Conservation (phyloP, 2,329 filamentous ascomycete genomes). For the Neocatenulostroma microsporum region DNA sequence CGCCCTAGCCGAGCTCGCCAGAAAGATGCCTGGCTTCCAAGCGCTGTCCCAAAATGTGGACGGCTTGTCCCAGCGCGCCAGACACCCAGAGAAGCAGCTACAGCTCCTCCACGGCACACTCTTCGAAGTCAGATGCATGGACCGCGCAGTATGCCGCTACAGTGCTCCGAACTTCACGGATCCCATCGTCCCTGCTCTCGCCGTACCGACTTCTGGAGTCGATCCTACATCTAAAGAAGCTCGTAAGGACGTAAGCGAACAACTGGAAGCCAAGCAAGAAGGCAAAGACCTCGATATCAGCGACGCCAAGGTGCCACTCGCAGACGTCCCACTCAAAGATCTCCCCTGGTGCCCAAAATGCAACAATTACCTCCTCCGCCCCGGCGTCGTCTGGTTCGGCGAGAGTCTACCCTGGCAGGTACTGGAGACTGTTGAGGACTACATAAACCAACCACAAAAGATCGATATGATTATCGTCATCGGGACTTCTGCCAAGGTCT, state of each 20-base stretch:
- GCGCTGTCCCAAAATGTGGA: constrained; percentile 86
- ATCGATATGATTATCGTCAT: constrained; percentile 81
- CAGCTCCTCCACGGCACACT: constrained; percentile 74
- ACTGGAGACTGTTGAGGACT: constrained; percentile 55
- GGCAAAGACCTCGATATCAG: constrained; percentile 49
- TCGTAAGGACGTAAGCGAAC: constrained; percentile 14
- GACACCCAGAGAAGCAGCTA: constrained; percentile 61
- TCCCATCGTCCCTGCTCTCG: constrained; percentile 69
- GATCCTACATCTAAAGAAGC: constrained; percentile 40
- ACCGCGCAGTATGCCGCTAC: constrained; percentile 57
- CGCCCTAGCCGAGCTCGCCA: constrained; percentile 68
- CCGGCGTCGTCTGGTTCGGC: constrained; percentile 86
- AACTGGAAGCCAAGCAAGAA: constrained; percentile 17
- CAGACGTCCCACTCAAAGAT: constrained; percentile 43
- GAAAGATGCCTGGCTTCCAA: constrained; percentile 58
- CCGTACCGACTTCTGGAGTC: constrained; percentile 51
- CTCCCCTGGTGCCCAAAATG: constrained; percentile 70
- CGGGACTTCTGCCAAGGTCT: constrained; percentile 74
- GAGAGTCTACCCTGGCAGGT: constrained; percentile 60
- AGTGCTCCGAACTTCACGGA: constrained; percentile 61
- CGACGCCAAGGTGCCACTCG: constrained; percentile 44
- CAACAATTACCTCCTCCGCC: constrained; percentile 59
- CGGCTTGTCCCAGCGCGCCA: constrained; percentile 65
- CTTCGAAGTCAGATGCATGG: constrained; percentile 71
- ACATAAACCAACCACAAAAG: constrained; percentile 46